A percentile compares a stretch with the other conserved stretches of the same genome.
Evolutionary conservation across 192 early-diverging fungal species (phyloP).

Genomic region (Diversispora eburnea): DNA sequence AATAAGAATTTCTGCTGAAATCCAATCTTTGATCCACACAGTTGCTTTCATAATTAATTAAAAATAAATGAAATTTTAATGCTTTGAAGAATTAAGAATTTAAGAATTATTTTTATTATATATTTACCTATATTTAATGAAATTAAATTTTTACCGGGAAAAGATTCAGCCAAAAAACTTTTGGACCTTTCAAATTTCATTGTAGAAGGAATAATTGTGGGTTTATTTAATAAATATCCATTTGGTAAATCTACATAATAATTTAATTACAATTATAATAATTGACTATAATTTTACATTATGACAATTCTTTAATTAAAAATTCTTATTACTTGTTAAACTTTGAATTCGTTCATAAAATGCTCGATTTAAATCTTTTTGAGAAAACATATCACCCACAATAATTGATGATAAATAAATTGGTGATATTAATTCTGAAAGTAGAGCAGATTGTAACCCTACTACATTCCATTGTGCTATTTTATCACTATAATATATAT

Average conservation of each 20-base stretch:
- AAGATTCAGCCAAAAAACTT: neutral
- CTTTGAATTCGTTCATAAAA: conserved; percentile 51
- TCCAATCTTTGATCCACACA: conserved; percentile 5
- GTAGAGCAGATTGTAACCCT: conserved; percentile 69
- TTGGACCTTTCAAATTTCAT: conserved; percentile 9
- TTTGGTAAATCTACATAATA: conserved; percentile 10
- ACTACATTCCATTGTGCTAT: conserved; percentile 83
- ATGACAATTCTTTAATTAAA: neutral
- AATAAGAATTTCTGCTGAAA: conserved; percentile 7
- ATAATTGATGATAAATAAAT: conserved; percentile 64
- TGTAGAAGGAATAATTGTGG: neutral
- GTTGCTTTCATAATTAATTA: neutral
- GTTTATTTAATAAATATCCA: neutral
- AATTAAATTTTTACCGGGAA: neutral
- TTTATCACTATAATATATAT: conserved; percentile 69
- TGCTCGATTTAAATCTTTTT: conserved; percentile 59
- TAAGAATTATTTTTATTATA: neutral
- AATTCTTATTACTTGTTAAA: neutral
- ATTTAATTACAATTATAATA: neutral
- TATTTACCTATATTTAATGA: conserved; percentile 7
- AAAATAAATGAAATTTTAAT: neutral
- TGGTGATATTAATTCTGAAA: conserved; percentile 61
- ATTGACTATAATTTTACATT: neutral
- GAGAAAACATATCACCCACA: conserved; percentile 68
- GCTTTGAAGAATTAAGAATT: neutral